Evolutionary conservation across 176 grass and related monocot genomes (phyloP).

Genomic region (Carex myosuroides): DNA sequence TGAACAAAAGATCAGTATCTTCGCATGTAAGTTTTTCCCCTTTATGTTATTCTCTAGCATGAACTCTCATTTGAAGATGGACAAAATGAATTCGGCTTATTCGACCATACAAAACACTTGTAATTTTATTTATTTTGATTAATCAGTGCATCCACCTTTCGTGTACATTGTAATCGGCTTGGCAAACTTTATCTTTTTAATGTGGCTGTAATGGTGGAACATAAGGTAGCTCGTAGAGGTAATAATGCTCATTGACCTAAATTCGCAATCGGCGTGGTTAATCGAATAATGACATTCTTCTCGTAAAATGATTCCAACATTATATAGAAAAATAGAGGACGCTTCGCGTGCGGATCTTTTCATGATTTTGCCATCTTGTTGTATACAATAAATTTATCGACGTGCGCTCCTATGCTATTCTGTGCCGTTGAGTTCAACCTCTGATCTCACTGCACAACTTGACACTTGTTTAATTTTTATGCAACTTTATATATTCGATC

Average conservation of each 20-base stretch:
- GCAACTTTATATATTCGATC: constrained; percentile 7
- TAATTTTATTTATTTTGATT: not conserved
- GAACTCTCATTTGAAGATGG: too few relatives aligned
- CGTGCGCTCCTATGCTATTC: not conserved
- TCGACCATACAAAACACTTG: not conserved
- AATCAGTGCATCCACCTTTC: not conserved
- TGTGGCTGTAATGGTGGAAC: not conserved
- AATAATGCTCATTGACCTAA: not conserved
- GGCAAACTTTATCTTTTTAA: not conserved
- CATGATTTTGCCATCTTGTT: constrained; percentile 10
- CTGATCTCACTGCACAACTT: constrained; percentile 40
- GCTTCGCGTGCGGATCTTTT: constrained; percentile 18
- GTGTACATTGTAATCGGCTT: not conserved
- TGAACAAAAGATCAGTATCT: not conserved
- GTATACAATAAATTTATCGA: not conserved
- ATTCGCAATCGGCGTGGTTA: not conserved
- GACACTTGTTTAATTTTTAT: constrained; percentile 31
- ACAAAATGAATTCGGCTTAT: too few relatives aligned
- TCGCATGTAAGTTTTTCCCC: not conserved
- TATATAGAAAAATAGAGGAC: not conserved
- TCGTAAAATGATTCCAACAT: not conserved
- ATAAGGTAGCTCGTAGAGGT: not conserved
- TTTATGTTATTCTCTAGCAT: not conserved
- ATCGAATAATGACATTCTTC: not conserved
- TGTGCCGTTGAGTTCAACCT: constrained; percentile 11